phyloP scores from a whole-genome alignment of 2,329 filamentous ascomycete species.

The Exophiala sideris region DNA sequence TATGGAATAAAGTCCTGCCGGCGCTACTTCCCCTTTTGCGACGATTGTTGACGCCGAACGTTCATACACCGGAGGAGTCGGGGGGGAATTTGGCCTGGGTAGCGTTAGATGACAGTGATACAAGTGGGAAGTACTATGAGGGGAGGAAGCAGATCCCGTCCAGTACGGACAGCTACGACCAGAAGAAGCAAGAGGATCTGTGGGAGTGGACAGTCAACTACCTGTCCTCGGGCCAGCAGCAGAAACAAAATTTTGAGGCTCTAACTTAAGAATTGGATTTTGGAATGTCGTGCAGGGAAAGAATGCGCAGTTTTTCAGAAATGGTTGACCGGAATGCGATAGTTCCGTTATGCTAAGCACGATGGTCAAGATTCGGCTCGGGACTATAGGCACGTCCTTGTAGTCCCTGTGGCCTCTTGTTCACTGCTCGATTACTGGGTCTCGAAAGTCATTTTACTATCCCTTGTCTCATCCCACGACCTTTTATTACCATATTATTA shows the following conservation, averaged over 20 bases:
- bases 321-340: too few species aligned
- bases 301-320: too few species aligned
- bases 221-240: slow-evolving; percentile 30
- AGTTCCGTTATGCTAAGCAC: too few species aligned
- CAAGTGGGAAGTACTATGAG: slow-evolving; percentile 47
- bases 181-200: slow-evolving; percentile 48
- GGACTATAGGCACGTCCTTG: too few species aligned
- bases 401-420: too few species aligned
- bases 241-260: slow-evolving; percentile 28
- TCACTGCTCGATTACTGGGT: too few species aligned
- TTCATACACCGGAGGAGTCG: slow-evolving; percentile 41
- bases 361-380: too few species aligned
- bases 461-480: too few species aligned
- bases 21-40: slow-evolving; percentile 37
- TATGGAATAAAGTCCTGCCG: slow-evolving; percentile 39
- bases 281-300: too few species aligned
- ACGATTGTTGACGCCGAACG: slow-evolving; percentile 34
- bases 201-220: slow-evolving; percentile 48
- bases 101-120: slow-evolving; percentile 34
- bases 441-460: too few species aligned
- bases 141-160: slow-evolving; percentile 39
- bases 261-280: too few species aligned
- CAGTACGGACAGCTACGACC: slow-evolving; percentile 44
- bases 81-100: slow-evolving; percentile 42
- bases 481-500: too few species aligned